phyloP scores from a whole-genome alignment of 129 eudicot genomes.

The Helianthus annuus region HanXRQr2.0-SUNRISE NC_035448.2:153774513-153775012 shows the following conservation, averaged over 20 bases:
- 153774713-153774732: conserved; percentile 39
- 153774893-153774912: conserved; percentile 42
- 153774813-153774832: conserved; percentile 39
- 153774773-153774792: conserved; percentile 42
- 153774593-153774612: conserved; percentile 46
- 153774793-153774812: conserved; percentile 37
- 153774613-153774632: conserved; percentile 50
- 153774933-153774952: conserved; percentile 45
- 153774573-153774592: conserved; percentile 33
- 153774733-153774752: conserved; percentile 47
- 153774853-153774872: conserved; percentile 46
- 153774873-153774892: conserved; percentile 47
- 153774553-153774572: conserved; percentile 44
- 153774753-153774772: conserved; percentile 49
- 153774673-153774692: conserved; percentile 46
- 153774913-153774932: conserved; percentile 46
- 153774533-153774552: conserved; percentile 43
- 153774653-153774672: conserved; percentile 54
- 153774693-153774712: conserved; percentile 52
- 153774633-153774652: conserved; percentile 34
- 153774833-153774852: conserved; percentile 45
- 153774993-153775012: conserved; percentile 54
- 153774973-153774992: conserved; percentile 43
- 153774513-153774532: conserved; percentile 52
- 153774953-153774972: conserved; percentile 46